These are phyloP conservation scores for Peronospora tabacina DNA, from an alignment of 352 stramenopile genomes.

Conservation along the genomic window DNA sequence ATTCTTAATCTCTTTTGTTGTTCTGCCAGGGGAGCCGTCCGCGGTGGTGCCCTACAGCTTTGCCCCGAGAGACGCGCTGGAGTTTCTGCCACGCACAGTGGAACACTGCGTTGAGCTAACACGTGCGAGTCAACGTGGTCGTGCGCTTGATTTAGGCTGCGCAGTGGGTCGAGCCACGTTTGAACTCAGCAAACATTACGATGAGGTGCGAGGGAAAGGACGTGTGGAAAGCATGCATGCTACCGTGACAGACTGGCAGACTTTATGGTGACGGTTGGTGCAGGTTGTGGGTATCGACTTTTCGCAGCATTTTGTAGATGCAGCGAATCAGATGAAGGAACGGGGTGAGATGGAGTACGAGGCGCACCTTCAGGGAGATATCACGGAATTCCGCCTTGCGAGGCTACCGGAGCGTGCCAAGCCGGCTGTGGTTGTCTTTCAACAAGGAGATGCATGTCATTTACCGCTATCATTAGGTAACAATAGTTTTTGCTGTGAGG, in stretches of 20 bases:
- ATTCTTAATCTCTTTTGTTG: too few relatives aligned
- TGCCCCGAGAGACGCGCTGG: constrained; percentile 68
- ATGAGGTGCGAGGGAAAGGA: constrained; percentile 65
- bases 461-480: constrained; percentile 60
- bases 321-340: constrained; percentile 83
- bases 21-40: constrained; percentile 41
- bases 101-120: constrained; percentile 60
- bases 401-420: constrained; percentile 60
- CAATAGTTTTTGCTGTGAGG: constrained; percentile 55
- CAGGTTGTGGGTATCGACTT: constrained; percentile 92
- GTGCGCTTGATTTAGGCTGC: constrained; percentile 91
- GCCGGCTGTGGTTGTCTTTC: constrained; percentile 76
- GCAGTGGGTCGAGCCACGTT: constrained; percentile 91
- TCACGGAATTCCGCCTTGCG: constrained; percentile 47
- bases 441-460: constrained; percentile 90
- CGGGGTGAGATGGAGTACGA: constrained; percentile 75
- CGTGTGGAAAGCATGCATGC: not conserved
- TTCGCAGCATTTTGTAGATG: constrained; percentile 83
- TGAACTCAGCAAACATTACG: constrained; percentile 89
- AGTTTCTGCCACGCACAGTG: constrained; percentile 83
- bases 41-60: constrained; percentile 64
- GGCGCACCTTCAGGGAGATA: constrained; percentile 85
- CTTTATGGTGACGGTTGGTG: not conserved
- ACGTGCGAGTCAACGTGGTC: constrained; percentile 41
- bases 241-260: not conserved